Base-by-base conservation (phyloP, 2,329 filamentous ascomycete genomes). In the Dactylellina leptospora region DNA sequence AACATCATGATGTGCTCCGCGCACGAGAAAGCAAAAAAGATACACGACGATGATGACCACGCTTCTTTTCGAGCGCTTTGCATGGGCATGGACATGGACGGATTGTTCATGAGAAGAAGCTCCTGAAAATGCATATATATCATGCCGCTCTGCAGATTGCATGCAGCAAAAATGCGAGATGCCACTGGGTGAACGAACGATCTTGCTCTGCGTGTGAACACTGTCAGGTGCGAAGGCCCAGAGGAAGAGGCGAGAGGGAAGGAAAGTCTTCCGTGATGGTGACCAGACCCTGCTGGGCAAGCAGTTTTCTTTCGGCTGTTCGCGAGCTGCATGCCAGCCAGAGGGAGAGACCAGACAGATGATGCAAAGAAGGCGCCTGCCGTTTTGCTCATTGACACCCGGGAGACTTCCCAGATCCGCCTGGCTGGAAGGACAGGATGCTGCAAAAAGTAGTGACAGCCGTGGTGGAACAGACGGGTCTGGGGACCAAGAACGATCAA, bases 111-210 rank as follows among this genome's bases (percentile, higher is more conserved):
- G 22, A 36, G 23, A 47, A 54, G 33, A 44, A 50, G 33, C 64
- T 51, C 64, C 18, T 48, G 23, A 30, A 20, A 68, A 59, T 68
- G 64, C 56, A 62, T 45, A 53, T 51, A 63, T 50, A n/a, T n/a
- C 64, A 62, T 58, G 66, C 66, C 66, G 66, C 54, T 71, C 58
- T 71, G 66, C 58, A 71, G 58, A 62, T 58, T 63, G 66, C 66
- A 71, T 71, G 66, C 66, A 59, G 53, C 33, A 40, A 45, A 63
- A 56, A 71, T 63, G 66, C 66, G 59, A 71, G 51, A 71, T 71
- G 44, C 61, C 58, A 71, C 66, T 71, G 66, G 66, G 38, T 62
- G 64, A 56, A 62, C 30, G 33, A 48, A 47, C n/a, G 54, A 33
- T 6, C 30, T 13, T 42, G 47, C 22, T 33, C 44, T 62, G n/a